Percentiles rank a stretch among this genome's conserved stretches.
Conservation (phyloP, 2,329 filamentous ascomycete species). For the Myriosclerotinia duriaeana region DNA sequence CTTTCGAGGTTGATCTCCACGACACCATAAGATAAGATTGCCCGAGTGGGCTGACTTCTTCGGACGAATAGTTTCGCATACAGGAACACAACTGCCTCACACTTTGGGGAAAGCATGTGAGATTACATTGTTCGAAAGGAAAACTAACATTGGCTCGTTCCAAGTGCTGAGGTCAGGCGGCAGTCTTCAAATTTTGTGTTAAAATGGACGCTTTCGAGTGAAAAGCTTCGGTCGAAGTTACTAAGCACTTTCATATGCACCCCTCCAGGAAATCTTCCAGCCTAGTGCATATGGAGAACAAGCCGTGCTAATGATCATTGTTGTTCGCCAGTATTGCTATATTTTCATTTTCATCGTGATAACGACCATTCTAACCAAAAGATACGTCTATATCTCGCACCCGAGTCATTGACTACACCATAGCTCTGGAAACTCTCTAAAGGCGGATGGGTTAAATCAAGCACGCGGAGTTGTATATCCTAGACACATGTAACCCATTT, state of each 20-base stretch:
- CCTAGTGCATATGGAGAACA: neutral
- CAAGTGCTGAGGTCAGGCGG: neutral
- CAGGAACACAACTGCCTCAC: neutral
- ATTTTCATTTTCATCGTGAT: neutral
- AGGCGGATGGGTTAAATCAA: neutral
- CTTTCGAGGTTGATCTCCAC: neutral
- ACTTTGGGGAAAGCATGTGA: neutral
- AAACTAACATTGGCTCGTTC: neutral
- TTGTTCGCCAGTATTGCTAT: neutral
- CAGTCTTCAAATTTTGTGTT: neutral
- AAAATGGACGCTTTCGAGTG: neutral
- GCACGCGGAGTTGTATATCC: neutral
- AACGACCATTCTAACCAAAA: neutral
- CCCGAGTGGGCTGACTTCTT: neutral
- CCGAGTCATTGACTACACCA: neutral
- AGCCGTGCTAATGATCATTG: neutral
- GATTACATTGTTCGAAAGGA: neutral
- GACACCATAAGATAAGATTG: neutral
- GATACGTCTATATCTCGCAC: neutral
- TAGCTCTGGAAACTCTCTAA: neutral
- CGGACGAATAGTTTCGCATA: neutral
- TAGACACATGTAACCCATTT: neutral
- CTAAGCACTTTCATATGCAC: neutral
- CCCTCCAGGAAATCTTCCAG: neutral
- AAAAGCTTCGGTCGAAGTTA: neutral